These are phyloP conservation scores for Melampsora americana DNA, from an alignment of 1,284 basidiomycete species.

Conservation along the genomic window DNA sequence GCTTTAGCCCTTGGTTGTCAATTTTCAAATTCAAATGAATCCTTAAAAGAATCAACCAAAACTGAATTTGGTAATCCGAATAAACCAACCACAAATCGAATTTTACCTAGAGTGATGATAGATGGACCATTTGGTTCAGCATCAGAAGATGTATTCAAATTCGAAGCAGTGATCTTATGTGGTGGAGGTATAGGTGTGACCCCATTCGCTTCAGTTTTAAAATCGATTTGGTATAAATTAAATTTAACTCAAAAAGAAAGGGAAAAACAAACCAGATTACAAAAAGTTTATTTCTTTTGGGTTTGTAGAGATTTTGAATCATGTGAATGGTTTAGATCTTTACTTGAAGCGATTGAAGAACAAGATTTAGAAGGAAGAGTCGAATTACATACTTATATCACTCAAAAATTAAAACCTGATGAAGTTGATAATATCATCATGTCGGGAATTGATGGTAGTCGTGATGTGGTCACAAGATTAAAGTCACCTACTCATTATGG, in stretches of 20 bases:
- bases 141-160: slow-evolving; percentile 75
- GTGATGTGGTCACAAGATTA: slow-evolving; percentile 78
- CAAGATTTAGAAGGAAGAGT: slow-evolving; percentile 69
- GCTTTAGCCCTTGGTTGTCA: slow-evolving; percentile 76
- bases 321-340: slow-evolving; percentile 87
- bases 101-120: slow-evolving; percentile 81
- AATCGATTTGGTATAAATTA: too few relatives aligned
- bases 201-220: too few relatives aligned
- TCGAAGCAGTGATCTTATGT: slow-evolving; percentile 28
- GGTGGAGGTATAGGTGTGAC: too few relatives aligned
- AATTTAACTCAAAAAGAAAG: slow-evolving; percentile 61
- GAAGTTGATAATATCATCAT: slow-evolving; percentile 84
- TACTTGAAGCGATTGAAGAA: slow-evolving; percentile 83
- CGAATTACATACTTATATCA: slow-evolving; percentile 80
- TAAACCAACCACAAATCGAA: slow-evolving; percentile 65
- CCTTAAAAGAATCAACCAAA: slow-evolving; percentile 57
- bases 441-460: slow-evolving; percentile 76
- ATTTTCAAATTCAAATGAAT: slow-evolving; percentile 60
- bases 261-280: slow-evolving; percentile 49
- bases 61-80: slow-evolving; percentile 59
- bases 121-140: slow-evolving; percentile 58
- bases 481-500: too few relatives aligned
- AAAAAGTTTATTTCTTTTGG: slow-evolving; percentile 55
- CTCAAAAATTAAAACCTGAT: slow-evolving; percentile 78
- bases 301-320: slow-evolving; percentile 54